Base-by-base conservation (phyloP, 2,329 filamentous ascomycete genomes). In the Aureobasidium lini region DNA sequence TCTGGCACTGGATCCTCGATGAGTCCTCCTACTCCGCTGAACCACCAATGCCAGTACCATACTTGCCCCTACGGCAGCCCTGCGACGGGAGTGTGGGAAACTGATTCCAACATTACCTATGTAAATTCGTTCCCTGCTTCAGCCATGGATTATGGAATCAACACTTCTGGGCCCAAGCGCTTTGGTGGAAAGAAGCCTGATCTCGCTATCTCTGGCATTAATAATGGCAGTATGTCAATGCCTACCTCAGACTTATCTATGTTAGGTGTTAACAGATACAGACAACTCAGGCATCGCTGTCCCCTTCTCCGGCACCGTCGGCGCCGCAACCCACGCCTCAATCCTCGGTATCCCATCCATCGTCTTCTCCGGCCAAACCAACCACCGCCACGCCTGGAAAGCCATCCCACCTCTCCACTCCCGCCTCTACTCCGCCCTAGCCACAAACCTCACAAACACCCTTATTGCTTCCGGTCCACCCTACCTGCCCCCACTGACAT, bases 71-170 rank as follows among this genome's bases (percentile, higher is more conserved):
- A 78, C 9, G 76, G 77, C 64, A 83, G 79, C 65, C 79, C 81
- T 1, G 73, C 84, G 1, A 75, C 77, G 15, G 86, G 86, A 40
- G 70, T 72, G 64, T 86, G 89, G 66, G 71, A 74, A 9, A 79
- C 79, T 0, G 75, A 81, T 61, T 76, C 81, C 0, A 79, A 81
- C 5, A 77, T 88, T 47, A 86, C 88, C 76, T 89, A 86, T 77
- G 86, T 89, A 61, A 89, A 89, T 74, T 85, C 83, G 0, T 88
- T 76, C 71, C 85, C 86, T 0, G 83, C 83, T 1, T 88, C 85
- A 0, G 76, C 82, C 1, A 84, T 87, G 66, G 79, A 81, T 60
- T 80, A 82, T 68, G 86, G 85, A 39, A 82, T 88, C 67, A 73
- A 83, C 61, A 78, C 84, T 37, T 79, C 77, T 0, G 78, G 80